phyloP scores from a whole-genome alignment of 805 yeast species.

The Torulaspora delbrueckii region DNA sequence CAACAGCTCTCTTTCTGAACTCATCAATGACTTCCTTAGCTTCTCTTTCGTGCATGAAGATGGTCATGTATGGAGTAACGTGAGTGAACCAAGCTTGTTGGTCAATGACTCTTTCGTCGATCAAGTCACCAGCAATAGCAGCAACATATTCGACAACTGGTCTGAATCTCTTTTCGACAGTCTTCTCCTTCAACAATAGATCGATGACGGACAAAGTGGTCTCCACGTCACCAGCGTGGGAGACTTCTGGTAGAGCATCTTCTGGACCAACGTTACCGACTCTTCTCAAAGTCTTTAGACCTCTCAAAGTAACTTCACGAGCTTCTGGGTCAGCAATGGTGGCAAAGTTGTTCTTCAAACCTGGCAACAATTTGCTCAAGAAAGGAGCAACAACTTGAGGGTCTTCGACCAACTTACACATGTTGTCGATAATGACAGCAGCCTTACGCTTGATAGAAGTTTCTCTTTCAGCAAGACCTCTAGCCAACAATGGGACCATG shows the following conservation, averaged over 20 bases:
- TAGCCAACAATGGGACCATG: slow-evolving; percentile 97
- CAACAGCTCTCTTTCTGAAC: slow-evolving; percentile 93
- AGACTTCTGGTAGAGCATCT: slow-evolving; percentile 91
- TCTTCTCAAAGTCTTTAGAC: slow-evolving; percentile 94
- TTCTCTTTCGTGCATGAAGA: slow-evolving; percentile 89
- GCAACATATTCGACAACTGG: slow-evolving; percentile 78
- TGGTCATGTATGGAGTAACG: slow-evolving; percentile 90
- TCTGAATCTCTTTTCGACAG: slow-evolving; percentile 73
- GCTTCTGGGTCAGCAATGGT: slow-evolving; percentile 99
- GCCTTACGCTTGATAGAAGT: slow-evolving; percentile 99
- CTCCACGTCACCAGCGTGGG: slow-evolving; percentile 94
- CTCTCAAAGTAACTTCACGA: slow-evolving; percentile 96
- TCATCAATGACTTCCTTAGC: slow-evolving; percentile 88
- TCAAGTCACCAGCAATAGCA: slow-evolving; percentile 97
- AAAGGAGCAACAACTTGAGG: slow-evolving; percentile 99
- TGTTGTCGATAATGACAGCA: slow-evolving; percentile 99
- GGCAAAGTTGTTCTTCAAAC: slow-evolving; percentile 87
- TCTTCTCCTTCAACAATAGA: slow-evolving; percentile 62
- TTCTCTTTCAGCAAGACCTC: slow-evolving; percentile 99
- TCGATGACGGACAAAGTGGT: slow-evolving; percentile 83
- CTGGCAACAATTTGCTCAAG: slow-evolving; percentile 92
- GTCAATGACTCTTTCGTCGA: slow-evolving; percentile 95
- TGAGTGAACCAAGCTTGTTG: slow-evolving; percentile 86
- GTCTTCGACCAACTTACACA: slow-evolving; percentile 99
- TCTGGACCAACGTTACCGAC: slow-evolving; percentile 94